Percentiles rank a stretch among this genome's conserved stretches.
Evolutionary conservation across 495 filamentous ascomycete species (phyloP).

Genomic region (Hypoxylon subgilvum): DNA sequence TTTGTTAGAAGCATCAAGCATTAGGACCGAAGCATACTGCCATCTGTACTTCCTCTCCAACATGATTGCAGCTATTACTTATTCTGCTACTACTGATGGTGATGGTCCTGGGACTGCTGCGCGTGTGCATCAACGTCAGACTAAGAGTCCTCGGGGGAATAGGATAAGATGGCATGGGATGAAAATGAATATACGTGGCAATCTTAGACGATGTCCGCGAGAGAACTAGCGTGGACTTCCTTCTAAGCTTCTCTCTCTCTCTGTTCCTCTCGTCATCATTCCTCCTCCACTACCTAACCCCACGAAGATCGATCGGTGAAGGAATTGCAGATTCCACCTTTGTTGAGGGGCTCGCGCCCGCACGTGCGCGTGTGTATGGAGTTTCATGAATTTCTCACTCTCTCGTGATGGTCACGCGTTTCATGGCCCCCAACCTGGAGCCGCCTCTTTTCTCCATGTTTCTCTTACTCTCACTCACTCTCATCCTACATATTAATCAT

Average conservation of each 20-base stretch:
- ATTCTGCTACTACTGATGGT: background rate
- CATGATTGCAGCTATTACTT: slow-evolving; percentile 14
- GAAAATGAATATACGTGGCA: too few relatives aligned
- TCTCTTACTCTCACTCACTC: background rate
- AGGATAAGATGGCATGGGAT: background rate
- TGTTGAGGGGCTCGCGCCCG: slow-evolving; percentile 23
- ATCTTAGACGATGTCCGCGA: background rate
- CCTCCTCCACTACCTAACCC: slow-evolving; percentile 12
- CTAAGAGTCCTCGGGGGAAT: background rate
- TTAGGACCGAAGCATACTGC: slow-evolving; percentile 18
- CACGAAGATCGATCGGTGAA: slow-evolving; percentile 22
- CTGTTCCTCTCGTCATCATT: background rate
- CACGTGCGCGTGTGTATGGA: background rate
- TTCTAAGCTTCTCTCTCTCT: too few relatives aligned
- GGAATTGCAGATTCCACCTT: slow-evolving; percentile 14
- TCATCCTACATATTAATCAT: background rate
- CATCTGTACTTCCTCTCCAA: slow-evolving; percentile 30
- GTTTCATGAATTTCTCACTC: background rate
- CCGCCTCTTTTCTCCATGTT: background rate
- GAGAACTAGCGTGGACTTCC: slow-evolving; percentile 11
- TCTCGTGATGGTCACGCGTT: slow-evolving; percentile 11
- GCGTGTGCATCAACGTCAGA: slow-evolving; percentile 23
- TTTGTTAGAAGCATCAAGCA: background rate
- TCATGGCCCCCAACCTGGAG: too few relatives aligned
- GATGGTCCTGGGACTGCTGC: too few relatives aligned